A percentile compares a stretch with the other conserved stretches of the same genome.
phyloP scores from a whole-genome alignment of 2,329 filamentous ascomycete genomes.

The Fusarium domesticum region DNA sequence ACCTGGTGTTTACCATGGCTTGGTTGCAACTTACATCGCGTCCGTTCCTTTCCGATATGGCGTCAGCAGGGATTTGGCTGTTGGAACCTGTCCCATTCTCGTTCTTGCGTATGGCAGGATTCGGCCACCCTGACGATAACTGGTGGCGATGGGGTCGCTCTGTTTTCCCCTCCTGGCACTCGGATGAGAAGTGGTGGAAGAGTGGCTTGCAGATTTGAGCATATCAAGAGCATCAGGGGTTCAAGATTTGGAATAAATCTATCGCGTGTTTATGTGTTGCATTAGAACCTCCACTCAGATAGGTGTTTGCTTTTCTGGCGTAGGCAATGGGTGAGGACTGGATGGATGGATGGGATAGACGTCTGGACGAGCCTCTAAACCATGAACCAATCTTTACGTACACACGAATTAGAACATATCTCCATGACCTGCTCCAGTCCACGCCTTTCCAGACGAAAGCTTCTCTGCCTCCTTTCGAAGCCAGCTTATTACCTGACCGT shows the following conservation, averaged over 20 bases:
- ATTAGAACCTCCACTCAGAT: not conserved
- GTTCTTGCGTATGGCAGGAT: conserved; percentile 61
- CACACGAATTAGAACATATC: not conserved
- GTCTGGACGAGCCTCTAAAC: too few species aligned
- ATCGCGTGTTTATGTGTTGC: not conserved
- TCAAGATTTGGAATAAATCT: not conserved
- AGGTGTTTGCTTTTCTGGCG: not conserved
- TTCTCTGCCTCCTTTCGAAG: conserved; percentile 49
- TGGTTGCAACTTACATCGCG: conserved; percentile 69
- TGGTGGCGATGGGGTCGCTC: conserved; percentile 66
- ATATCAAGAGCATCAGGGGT: not conserved
- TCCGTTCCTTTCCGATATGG: conserved; percentile 73
- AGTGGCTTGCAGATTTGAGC: conserved; percentile 34
- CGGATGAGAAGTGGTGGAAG: conserved; percentile 61
- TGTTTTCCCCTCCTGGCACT: conserved; percentile 54
- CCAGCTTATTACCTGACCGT: conserved; percentile 65
- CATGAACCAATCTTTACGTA: too few species aligned
- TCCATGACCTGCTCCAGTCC: not conserved
- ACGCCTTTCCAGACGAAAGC: conserved; percentile 24
- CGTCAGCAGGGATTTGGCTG: conserved; percentile 70
- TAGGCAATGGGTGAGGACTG: too few species aligned
- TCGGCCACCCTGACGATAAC: conserved; percentile 57
- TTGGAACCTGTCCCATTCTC: conserved; percentile 81
- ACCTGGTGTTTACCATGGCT: conserved; percentile 56
- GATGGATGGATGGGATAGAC: too few species aligned